Evolutionary conservation across 2,329 filamentous ascomycete genomes (phyloP).

Genomic region (Waltergamsia citrina): DNA sequence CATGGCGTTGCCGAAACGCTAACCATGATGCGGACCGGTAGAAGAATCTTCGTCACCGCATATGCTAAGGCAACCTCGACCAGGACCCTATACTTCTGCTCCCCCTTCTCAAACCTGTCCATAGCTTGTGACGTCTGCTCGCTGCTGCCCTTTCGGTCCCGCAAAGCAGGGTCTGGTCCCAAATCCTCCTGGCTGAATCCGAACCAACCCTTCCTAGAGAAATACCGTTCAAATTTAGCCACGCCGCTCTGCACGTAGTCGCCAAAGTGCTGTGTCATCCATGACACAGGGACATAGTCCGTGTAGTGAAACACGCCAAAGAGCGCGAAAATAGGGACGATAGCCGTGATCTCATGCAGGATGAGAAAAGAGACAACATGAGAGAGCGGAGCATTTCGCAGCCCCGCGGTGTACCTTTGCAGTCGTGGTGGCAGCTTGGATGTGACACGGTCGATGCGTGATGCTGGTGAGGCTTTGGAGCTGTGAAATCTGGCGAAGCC

Average conservation of each 20-base stretch:
- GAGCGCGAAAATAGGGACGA: constrained; percentile 69
- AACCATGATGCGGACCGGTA: constrained; percentile 65
- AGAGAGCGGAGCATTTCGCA: constrained; percentile 69
- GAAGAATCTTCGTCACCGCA: constrained; percentile 75
- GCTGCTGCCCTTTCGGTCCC: constrained; percentile 1
- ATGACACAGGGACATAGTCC: constrained; percentile 56
- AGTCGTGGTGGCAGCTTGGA: constrained; percentile 55
- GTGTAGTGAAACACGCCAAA: constrained; percentile 73
- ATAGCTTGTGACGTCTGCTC: constrained; percentile 17
- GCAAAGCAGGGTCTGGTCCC: constrained; percentile 5
- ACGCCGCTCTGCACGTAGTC: constrained; percentile 50
- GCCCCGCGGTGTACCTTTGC: constrained; percentile 56
- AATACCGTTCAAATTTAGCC: constrained; percentile 68
- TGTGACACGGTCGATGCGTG: constrained; percentile 35
- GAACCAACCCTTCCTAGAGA: constrained; percentile 75
- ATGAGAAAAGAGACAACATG: constrained; percentile 81
- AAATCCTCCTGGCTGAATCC: constrained; percentile 36
- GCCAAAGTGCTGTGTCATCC: constrained; percentile 40
- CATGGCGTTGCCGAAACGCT: constrained; percentile 89
- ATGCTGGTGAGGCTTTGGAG: constrained; percentile 11
- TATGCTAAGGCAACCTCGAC: constrained; percentile 79
- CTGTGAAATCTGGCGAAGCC: background rate
- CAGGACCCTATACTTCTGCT: constrained; percentile 44
- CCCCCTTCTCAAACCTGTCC: constrained; percentile 25
- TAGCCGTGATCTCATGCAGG: constrained; percentile 84